Evolutionary conservation across 2,329 filamentous ascomycete species (phyloP).

Genomic region (Beauveria scarabaeidicola): DNA sequence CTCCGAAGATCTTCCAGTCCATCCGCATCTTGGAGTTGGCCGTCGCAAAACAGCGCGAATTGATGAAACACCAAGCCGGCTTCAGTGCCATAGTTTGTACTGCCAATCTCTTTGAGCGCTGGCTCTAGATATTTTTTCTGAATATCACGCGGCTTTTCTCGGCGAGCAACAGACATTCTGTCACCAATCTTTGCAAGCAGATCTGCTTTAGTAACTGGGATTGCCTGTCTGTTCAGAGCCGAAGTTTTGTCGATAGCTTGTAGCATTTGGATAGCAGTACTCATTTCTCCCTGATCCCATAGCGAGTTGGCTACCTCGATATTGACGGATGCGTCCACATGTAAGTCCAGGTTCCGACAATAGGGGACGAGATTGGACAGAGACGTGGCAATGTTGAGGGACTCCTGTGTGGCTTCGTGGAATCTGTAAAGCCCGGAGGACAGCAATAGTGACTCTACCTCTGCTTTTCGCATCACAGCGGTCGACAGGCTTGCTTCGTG

Average conservation of each 20-base stretch:
- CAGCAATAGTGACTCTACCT: conserved; percentile 68
- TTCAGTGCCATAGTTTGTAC: conserved; percentile 57
- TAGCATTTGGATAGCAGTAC: conserved; percentile 81
- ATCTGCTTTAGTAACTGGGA: conserved; percentile 65
- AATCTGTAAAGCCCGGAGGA: conserved; percentile 69
- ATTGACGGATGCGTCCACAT: conserved; percentile 67
- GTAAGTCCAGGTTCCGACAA: conserved; percentile 62
- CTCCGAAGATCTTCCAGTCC: conserved; percentile 76
- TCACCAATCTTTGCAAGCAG: conserved; percentile 81
- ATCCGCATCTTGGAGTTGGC: conserved; percentile 82
- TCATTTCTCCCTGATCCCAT: conserved; percentile 90
- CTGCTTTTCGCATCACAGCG: conserved; percentile 57
- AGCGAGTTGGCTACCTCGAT: conserved; percentile 82
- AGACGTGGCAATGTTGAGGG: conserved; percentile 74
- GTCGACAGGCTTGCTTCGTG: conserved; percentile 51
- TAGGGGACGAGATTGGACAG: conserved; percentile 68
- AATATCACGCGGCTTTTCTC: conserved; percentile 87
- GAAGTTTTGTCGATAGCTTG: conserved; percentile 57
- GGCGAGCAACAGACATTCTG: conserved; percentile 77
- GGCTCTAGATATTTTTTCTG: conserved; percentile 78
- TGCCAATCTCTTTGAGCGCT: conserved; percentile 72
- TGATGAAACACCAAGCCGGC: conserved; percentile 88
- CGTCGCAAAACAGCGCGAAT: conserved; percentile 91
- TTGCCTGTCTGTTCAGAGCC: conserved; percentile 57
- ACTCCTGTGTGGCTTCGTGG: conserved; percentile 78